Evolutionary conservation across 176 grass and related monocot genomes (phyloP).

Genomic region (Poa pratensis): DNA sequence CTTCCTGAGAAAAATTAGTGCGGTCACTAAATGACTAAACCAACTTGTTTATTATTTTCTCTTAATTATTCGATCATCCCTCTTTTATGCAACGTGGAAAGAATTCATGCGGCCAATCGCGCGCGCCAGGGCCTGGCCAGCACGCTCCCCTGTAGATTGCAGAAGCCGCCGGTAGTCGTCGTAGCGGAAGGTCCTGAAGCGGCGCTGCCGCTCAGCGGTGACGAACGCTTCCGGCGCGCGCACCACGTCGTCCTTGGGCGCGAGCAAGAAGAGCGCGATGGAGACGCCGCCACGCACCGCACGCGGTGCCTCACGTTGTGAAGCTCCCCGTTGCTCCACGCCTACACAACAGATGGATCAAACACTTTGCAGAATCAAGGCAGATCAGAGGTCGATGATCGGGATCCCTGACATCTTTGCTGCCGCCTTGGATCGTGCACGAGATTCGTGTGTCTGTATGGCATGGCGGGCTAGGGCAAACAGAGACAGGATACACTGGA

Average conservation of each 20-base stretch:
- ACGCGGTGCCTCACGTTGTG: conserved; percentile 67
- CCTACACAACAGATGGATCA: too few relatives aligned
- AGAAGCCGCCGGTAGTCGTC: conserved; percentile 54
- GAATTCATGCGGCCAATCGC: neutral
- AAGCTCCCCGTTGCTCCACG: too few relatives aligned
- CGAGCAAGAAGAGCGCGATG: conserved; percentile 60
- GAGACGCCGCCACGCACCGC: conserved; percentile 60
- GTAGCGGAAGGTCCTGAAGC: conserved; percentile 57
- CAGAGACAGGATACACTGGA: too few relatives aligned
- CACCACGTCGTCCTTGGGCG: conserved; percentile 53
- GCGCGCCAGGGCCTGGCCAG: conserved; percentile 47
- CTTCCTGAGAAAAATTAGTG: too few relatives aligned
- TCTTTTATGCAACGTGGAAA: too few relatives aligned
- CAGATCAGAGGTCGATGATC: conserved; percentile 35
- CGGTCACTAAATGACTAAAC: too few relatives aligned
- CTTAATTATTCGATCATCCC: too few relatives aligned
- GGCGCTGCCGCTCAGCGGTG: conserved; percentile 26
- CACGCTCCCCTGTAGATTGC: neutral
- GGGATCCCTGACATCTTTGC: conserved; percentile 22
- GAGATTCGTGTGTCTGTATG: neutral
- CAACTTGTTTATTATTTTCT: too few relatives aligned
- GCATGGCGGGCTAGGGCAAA: too few relatives aligned
- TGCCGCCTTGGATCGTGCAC: neutral
- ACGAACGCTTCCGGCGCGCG: conserved; percentile 48
- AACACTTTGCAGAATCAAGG: too few relatives aligned